Conservation (phyloP, 768 basidiomycete genomes). For the Galerina sulciceps region DNA sequence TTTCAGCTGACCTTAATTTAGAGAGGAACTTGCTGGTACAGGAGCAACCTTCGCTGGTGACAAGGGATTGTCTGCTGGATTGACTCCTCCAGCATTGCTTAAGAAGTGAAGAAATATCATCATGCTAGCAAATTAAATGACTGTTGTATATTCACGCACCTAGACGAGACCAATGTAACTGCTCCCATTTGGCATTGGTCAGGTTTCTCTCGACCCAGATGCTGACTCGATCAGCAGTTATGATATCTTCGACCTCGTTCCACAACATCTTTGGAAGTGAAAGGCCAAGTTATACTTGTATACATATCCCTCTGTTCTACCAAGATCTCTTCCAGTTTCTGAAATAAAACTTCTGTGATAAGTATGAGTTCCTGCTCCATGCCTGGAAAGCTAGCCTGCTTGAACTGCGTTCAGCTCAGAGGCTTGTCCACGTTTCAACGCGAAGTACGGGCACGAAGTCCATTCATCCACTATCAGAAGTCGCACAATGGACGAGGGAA, state of each 20-base stretch:
- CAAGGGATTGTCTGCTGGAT: slow-evolving; percentile 76
- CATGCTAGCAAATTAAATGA: slow-evolving; percentile 9
- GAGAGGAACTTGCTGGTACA: slow-evolving; percentile 61
- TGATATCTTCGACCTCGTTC: slow-evolving; percentile 1
- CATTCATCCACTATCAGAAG: too few species aligned
- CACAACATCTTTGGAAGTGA: background rate
- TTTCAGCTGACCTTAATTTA: slow-evolving; percentile 11
- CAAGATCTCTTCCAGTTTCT: background rate
- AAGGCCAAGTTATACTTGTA: background rate
- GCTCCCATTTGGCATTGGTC: background rate
- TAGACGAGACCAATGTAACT: slow-evolving; percentile 15
- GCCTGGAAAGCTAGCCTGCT: too few species aligned
- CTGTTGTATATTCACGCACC: slow-evolving; percentile 13
- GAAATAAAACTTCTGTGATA: slow-evolving; percentile 10
- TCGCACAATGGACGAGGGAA: too few species aligned
- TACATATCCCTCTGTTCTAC: background rate
- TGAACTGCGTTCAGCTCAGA: too few species aligned
- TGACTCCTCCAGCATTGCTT: slow-evolving; percentile 65
- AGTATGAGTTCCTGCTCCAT: slow-evolving; percentile 7
- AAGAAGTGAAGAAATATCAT: slow-evolving; percentile 37
- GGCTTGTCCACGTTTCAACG: too few species aligned
- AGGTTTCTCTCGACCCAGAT: too few species aligned
- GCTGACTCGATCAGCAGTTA: too few species aligned
- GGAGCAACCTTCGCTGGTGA: slow-evolving; percentile 73
- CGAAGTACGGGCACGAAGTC: too few species aligned